These are phyloP conservation scores for Ophiobolus disseminans DNA, from an alignment of 2,329 filamentous ascomycete genomes.

Conservation along the genomic window DNA sequence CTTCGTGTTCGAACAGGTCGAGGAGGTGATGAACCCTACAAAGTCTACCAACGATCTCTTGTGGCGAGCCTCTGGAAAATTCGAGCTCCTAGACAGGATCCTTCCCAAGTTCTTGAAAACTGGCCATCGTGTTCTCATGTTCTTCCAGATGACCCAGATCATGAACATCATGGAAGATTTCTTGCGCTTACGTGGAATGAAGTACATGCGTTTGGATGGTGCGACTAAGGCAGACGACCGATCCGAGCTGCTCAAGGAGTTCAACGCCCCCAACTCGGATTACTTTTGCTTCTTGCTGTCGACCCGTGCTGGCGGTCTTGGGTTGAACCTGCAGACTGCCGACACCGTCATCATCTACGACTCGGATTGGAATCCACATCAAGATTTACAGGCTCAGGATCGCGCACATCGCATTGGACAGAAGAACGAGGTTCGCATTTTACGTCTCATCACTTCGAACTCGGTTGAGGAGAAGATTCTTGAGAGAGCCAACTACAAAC, in stretches of 20 bases:
- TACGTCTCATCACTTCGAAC: constrained; percentile 93
- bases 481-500: constrained; percentile 94
- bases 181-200: constrained; percentile 79
- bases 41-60: constrained; percentile 89
- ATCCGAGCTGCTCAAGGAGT: constrained; percentile 84
- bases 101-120: constrained; percentile 91
- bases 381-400: constrained; percentile 98
- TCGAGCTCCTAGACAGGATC: constrained; percentile 90
- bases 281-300: constrained; percentile 99
- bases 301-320: constrained; percentile 95
- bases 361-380: constrained; percentile 99
- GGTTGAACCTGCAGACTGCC: constrained; percentile 94
- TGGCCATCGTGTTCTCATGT: constrained; percentile 96
- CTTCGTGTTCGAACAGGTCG: constrained; percentile 97
- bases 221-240: constrained; percentile 98
- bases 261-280: constrained; percentile 87
- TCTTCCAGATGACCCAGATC: constrained; percentile 99
- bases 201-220: constrained; percentile 92
- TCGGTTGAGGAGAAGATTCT: constrained; percentile 99
- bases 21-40: constrained; percentile 95
- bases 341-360: constrained; percentile 99
- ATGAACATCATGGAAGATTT: constrained; percentile 99
- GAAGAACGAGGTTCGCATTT: constrained; percentile 98
- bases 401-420: constrained; percentile 99
- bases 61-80: constrained; percentile 96